Percentiles rank a stretch among this genome's conserved stretches.
Evolutionary conservation across 257 asterid genomes (phyloP).

Genomic region (Verbascum thapsus): DNA sequence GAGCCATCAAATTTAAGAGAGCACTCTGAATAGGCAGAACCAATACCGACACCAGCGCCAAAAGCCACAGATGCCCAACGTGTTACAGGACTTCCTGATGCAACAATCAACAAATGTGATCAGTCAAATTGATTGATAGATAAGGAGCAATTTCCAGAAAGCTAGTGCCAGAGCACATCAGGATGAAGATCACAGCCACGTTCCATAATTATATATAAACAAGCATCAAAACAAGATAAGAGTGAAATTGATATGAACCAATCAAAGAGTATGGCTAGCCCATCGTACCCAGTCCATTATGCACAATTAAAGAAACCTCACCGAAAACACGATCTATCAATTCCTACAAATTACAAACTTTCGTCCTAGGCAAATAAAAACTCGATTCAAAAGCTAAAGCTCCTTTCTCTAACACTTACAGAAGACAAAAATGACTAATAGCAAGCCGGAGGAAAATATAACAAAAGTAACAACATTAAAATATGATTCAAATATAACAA

Average conservation of each 20-base stretch:
- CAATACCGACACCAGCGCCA: constrained; percentile 87
- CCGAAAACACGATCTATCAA: constrained; percentile 12
- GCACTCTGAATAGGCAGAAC: constrained; percentile 89
- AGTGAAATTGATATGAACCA: neutral
- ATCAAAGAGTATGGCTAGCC: too few species aligned
- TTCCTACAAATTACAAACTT: neutral
- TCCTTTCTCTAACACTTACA: neutral
- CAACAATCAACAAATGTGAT: constrained; percentile 26
- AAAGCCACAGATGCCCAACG: constrained; percentile 92
- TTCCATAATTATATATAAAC: neutral
- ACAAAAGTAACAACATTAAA: constrained; percentile 1
- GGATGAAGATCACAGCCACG: constrained; percentile 7
- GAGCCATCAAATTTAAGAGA: constrained; percentile 58
- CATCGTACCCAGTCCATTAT: neutral
- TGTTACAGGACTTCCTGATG: constrained; percentile 82
- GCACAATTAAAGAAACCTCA: neutral
- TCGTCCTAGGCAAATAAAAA: neutral
- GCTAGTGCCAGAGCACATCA: neutral
- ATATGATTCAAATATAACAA: too few species aligned
- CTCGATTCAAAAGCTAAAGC: neutral
- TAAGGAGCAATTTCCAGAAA: neutral
- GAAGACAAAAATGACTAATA: constrained; percentile 2
- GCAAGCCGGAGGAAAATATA: neutral
- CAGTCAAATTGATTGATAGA: constrained; percentile 8
- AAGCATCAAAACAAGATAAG: constrained; percentile 7